Base-by-base conservation (phyloP, 768 basidiomycete genomes). In the Collybiopsis luxurians region DNA sequence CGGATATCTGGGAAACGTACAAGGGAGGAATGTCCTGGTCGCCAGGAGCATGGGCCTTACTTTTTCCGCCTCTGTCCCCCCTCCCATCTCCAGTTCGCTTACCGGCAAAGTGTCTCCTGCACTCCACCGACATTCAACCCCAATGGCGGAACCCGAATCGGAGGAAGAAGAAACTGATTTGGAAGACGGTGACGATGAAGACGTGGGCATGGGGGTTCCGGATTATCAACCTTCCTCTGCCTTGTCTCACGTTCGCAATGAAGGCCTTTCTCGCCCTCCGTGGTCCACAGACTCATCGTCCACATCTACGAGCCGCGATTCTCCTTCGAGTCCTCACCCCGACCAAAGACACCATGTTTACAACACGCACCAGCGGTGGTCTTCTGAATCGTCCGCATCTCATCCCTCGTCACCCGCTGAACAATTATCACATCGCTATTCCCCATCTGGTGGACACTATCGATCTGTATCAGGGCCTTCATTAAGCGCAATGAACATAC, bases 1-100 rank as follows among this genome's bases (percentile, higher is more conserved):
- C 19, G 80, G 75, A 65, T 72, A 64, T 49, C 66, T 67, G 46
- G 69, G 69, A 4, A 62, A 59, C 24, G 50, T 51, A 13, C 50
- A 39, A 51, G 50, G 50, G 24, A 39, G 50, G 50, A 51, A 39
- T 27, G 31, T 34, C 19, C 31, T 51, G 36, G 50, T 34, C 21
- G 50, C 50, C 36, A 39, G 50, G 34, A 36, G 55, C 63, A 66
- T 59, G 64, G 66, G 48, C 60, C 63, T 61, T 53, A 52, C 60
- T 43, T 52, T 34, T 15, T 49, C 45, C 30, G 54, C 47, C 44
- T 27, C n/a, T 44, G 51, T 46, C 17, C 27, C 54, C 4, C 54
- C 54, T 24, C 43, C 45, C 19, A 30, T 21, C 9, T 28, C 43
- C 23, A 45, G 42, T 42, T 17, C 51, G 13, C 19, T 34, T 31